Conservation (phyloP, 768 basidiomycete species). For the Jaapia argillacea region DNA sequence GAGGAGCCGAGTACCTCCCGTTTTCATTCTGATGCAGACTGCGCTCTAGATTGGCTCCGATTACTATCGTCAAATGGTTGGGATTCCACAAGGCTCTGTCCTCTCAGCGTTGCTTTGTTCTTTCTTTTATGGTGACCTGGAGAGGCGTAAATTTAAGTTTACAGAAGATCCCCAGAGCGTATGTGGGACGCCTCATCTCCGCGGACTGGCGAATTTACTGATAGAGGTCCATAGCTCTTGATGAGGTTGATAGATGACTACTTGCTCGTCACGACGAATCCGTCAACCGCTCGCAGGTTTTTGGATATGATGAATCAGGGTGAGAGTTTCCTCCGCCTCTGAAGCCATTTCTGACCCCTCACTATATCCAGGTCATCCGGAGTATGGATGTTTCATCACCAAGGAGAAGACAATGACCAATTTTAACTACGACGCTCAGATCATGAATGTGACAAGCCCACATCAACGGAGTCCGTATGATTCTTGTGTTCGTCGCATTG, state of each 20-base stretch:
- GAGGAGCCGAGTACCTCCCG: not conserved
- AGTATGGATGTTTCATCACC: constrained; percentile 90
- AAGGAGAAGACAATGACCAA: constrained; percentile 84
- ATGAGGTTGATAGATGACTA: constrained; percentile 94
- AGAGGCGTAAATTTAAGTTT: constrained; percentile 45
- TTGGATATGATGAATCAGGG: constrained; percentile 70
- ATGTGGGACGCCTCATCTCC: constrained; percentile 22
- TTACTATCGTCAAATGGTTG: constrained; percentile 83
- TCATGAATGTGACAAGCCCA: constrained; percentile 43
- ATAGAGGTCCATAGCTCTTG: constrained; percentile 21
- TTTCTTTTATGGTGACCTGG: constrained; percentile 91
- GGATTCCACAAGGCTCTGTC: constrained; percentile 97
- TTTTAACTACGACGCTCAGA: constrained; percentile 54
- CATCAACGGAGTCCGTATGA: constrained; percentile 28
- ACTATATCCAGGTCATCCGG: constrained; percentile 59
- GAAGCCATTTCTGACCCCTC: not conserved
- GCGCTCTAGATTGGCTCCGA: constrained; percentile 57
- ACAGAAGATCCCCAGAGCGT: constrained; percentile 54
- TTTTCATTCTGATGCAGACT: not conserved
- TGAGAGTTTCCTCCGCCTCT: constrained; percentile 14
- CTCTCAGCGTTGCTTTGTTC: constrained; percentile 90
- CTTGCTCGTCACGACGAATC: constrained; percentile 70
- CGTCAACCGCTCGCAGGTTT: constrained; percentile 52
- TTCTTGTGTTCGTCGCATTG: not conserved
- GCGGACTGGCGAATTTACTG: not conserved